A percentile compares a stretch with the other conserved stretches of the same genome.
phyloP scores from a whole-genome alignment of 139 green algal genomes.

The Picochlorum costavermella region DNA sequence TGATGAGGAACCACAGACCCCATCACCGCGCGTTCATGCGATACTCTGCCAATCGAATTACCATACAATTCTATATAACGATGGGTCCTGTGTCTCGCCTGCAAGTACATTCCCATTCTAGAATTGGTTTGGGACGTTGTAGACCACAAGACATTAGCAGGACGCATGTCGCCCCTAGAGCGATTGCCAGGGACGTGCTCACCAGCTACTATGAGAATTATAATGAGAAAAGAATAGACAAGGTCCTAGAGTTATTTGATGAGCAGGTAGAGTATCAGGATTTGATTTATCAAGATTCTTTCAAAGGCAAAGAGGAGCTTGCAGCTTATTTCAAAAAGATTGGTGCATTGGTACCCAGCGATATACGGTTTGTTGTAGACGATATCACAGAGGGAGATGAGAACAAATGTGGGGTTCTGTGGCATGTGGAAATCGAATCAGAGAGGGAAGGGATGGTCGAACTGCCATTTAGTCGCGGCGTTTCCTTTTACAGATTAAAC shows the following conservation, averaged over 20 bases:
- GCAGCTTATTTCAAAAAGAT: constrained; percentile 55
- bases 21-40: no score
- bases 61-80: no score
- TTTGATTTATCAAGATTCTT: constrained; percentile 66
- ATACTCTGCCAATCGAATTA: no score
- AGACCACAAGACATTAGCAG: no score
- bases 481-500: constrained; percentile 60
- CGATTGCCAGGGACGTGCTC: constrained; percentile 34
- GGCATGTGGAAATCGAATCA: constrained; percentile 63
- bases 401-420: constrained; percentile 48
- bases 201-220: constrained; percentile 54
- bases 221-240: constrained; percentile 52
- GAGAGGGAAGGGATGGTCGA: constrained; percentile 26
- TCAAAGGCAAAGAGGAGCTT: constrained; percentile 42
- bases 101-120: no score
- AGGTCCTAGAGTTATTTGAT: constrained; percentile 48
- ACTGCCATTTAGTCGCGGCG: constrained; percentile 73
- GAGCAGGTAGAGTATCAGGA: constrained; percentile 48
- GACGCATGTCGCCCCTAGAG: background rate
- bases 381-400: constrained; percentile 52
- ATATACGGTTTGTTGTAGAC: constrained; percentile 69
- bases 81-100: no score
- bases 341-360: constrained; percentile 31
- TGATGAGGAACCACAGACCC: background rate
- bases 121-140: no score